Base-by-base conservation (phyloP, 2,329 filamentous ascomycete species). In the Alternaria gaisen region DNA sequence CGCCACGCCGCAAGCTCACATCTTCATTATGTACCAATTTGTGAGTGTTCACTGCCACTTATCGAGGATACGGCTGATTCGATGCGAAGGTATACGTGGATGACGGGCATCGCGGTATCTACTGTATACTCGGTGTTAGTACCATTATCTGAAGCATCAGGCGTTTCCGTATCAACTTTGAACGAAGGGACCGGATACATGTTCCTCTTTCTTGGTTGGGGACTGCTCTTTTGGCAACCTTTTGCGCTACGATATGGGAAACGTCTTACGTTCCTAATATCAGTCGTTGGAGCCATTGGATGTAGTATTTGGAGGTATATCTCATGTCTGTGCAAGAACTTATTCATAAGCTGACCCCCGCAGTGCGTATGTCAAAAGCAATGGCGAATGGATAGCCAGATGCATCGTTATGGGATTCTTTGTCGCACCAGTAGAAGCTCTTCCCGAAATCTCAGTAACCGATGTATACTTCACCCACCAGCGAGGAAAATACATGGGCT, bases 231-330 rank as follows among this genome's bases (percentile, higher is more conserved):
- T 42, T 85, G 82, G 81, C 84, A 86, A 64, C 83, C 85, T 3
- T 68, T 86, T 30, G 84, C 84, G 0, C 69, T 86, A 18, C 81
- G 82, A 48, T 85, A 83, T 61, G 85, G 85, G n/a, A 81, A 84
- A 56, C 77, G 84, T 5, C 77, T 79, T 1, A 80, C 82, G 1
- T 86, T 85, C 56, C 69, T 85, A 3, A 67, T 83, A 34, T 81
- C 80, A 1, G 77, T 78, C 3, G 63, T 80, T 4, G 78, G 77
- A 16, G 79, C 78, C 6, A 75, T 81, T 18, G 76, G 72, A 2
- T 75, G 79, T 2, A 79, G 69, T 26, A 70, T 86, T 2, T 84
- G 82, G 80, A 71, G 69, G 64, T 63, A 48, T 75, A 72, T 5
- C n/a, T 55, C 7, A 54, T 24, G 59, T 36, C 1, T 9, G 24